phyloP scores from a whole-genome alignment of 2,329 filamentous ascomycete species.

The Microdochium trichocladiopsis region DNA sequence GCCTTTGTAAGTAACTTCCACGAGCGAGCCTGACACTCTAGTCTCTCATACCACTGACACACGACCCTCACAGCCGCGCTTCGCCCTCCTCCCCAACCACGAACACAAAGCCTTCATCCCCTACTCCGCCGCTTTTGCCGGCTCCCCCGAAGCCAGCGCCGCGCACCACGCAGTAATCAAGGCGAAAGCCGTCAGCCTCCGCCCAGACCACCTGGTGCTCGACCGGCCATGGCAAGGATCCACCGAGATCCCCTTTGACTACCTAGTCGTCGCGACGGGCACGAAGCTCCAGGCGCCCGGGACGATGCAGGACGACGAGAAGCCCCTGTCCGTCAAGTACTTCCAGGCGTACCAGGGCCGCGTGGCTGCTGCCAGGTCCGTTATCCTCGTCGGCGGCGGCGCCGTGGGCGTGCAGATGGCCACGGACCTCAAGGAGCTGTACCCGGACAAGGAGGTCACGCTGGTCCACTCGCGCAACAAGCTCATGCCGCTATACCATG shows the following conservation, averaged over 20 bases:
- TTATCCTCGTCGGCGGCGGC: slow-evolving; percentile 34
- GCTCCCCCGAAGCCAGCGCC: slow-evolving; percentile 17
- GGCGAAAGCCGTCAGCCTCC: slow-evolving; percentile 22
- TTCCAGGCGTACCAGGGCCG: slow-evolving; percentile 24
- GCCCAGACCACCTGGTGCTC: slow-evolving; percentile 20
- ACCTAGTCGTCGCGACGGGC: slow-evolving; percentile 37
- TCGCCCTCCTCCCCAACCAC: slow-evolving; percentile 31
- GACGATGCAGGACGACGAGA: slow-evolving; percentile 24
- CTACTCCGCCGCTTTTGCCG: slow-evolving; percentile 25
- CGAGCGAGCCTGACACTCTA: not conserved
- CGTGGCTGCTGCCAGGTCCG: slow-evolving; percentile 18
- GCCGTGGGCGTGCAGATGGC: slow-evolving; percentile 44
- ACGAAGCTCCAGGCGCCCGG: slow-evolving; percentile 25
- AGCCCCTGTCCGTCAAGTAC: slow-evolving; percentile 21
- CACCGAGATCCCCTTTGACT: slow-evolving; percentile 29
- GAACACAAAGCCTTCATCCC: slow-evolving; percentile 42
- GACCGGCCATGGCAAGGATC: slow-evolving; percentile 24
- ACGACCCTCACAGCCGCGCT: slow-evolving; percentile 26
- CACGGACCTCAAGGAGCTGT: slow-evolving; percentile 37
- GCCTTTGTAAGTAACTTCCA: slow-evolving; percentile 24
- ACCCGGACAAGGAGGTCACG: slow-evolving; percentile 36
- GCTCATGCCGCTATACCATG: slow-evolving; percentile 36
- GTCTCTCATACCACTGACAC: not conserved
- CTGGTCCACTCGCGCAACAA: slow-evolving; percentile 37
- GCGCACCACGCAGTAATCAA: slow-evolving; percentile 21